Base-by-base conservation (phyloP, 2,329 filamentous ascomycete genomes). In the Rosellinia necatrix region DNA sequence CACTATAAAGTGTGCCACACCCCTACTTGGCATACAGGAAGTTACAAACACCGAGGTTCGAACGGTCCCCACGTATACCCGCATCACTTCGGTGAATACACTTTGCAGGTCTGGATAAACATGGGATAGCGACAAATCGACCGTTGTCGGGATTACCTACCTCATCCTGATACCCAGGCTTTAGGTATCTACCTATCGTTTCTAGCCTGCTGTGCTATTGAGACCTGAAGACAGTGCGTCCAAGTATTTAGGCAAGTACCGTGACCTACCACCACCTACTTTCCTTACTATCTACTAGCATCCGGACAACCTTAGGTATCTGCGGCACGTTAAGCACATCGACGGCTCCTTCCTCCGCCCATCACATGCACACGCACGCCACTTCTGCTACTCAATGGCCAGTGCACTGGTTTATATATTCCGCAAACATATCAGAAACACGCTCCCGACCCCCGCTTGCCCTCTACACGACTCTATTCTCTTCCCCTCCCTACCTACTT, bases 401-500 rank as follows among this genome's bases (percentile, higher is more conserved):
- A 19, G 29, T 38, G 22, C 47, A 44, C 34, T 30, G 40, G 38
- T 50, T 46, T 50, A 44, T 22, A 38, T 27, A 29, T 21, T 17
- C n/a, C 13, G 35, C 49, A 59, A 59, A 56, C 58, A 53, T 46
- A 27, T 40, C 17, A 43, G 41, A 54, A 56, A 54, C 59, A 50
- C 47, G 2, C 13, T 32, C 27, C 52, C 25, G 19, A 19, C 22
- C 22, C 27, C 22, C 19, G 37, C 19, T n/a, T 12, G 17, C 3
- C 32, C 27, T 41, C 29, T 32, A 27, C 32, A 27, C 49, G 25
- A 21, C 13, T 42, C 19, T 38, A 15, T n/a, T 48, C 29, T 13
- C 27, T 46, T 46, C 35, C n/a, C 19, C 24, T 37, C 25, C 21
- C 21, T 27, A 22, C 21, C 43, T 47, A 42, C 9, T 41, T 24